Evolutionary conservation across 345 rosid genomes (phyloP).

Genomic region (Brassica rapa): DNA sequence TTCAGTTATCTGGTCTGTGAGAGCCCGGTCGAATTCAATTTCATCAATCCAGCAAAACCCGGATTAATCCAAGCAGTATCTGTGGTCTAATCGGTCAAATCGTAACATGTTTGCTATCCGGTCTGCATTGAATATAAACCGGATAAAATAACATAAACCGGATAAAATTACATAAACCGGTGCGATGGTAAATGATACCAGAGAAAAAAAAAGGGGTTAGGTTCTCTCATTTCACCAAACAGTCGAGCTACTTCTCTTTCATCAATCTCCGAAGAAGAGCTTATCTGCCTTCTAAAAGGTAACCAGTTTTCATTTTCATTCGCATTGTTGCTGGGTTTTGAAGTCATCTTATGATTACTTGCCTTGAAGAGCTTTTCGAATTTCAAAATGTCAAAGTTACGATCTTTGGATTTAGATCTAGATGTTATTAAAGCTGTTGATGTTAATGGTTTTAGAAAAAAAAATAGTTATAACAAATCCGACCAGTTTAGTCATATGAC

Average conservation of each 20-base stretch:
- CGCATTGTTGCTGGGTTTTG: neutral
- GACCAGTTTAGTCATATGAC: too few relatives aligned
- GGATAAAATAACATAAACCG: neutral
- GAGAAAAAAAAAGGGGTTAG: neutral
- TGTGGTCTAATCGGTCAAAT: neutral
- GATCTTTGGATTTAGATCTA: constrained; percentile 1
- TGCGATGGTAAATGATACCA: neutral
- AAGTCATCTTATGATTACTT: neutral
- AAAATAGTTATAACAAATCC: neutral
- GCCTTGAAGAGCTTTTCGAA: neutral
- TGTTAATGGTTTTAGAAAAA: neutral
- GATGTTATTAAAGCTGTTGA: neutral
- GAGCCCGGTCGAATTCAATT: neutral
- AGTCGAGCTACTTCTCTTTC: neutral
- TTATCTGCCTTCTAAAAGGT: neutral
- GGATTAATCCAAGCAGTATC: neutral
- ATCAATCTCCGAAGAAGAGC: neutral
- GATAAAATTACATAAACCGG: neutral
- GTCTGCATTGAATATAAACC: neutral
- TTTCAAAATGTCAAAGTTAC: neutral
- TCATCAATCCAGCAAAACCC: neutral
- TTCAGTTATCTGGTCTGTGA: too few relatives aligned
- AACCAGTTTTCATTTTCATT: neutral
- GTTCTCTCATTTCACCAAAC: too few relatives aligned
- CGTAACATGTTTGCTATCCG: neutral